Conservation (phyloP, 208 protist species). For the Trypanosoma vivax region DNA sequence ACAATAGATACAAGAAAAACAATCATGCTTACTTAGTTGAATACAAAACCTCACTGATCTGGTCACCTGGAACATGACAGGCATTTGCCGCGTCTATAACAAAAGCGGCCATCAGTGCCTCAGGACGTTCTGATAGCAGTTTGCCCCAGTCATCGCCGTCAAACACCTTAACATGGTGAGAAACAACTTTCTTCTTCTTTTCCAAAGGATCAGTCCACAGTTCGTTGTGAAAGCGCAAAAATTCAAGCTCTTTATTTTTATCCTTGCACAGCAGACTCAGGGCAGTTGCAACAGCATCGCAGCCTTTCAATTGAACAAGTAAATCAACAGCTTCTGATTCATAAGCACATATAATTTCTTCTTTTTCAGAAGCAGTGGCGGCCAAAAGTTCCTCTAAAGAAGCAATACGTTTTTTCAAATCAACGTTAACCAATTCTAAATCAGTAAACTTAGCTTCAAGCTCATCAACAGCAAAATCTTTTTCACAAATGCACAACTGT, state of each 20-base stretch:
- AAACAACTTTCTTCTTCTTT: conserved; percentile 36
- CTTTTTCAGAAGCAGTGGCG: conserved; percentile 2
- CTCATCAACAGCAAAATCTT: conserved; percentile 8
- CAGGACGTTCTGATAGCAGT: conserved; percentile 37
- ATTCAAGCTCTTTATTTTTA: conserved; percentile 32
- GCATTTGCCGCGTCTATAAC: conserved; percentile 60
- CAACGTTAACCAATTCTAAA: background rate
- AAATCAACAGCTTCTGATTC: conserved; percentile 19
- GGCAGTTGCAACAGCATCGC: conserved; percentile 9
- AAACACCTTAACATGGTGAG: conserved; percentile 48
- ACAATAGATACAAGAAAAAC: conserved; percentile 11
- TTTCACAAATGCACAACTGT: conserved; percentile 17
- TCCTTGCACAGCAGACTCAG: conserved; percentile 9
- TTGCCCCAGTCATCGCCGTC: conserved; percentile 46
- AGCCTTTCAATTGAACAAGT: conserved; percentile 16
- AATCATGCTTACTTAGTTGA: conserved; percentile 10
- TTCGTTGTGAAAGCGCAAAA: conserved; percentile 27
- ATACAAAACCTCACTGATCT: conserved; percentile 37
- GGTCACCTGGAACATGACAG: conserved; percentile 54
- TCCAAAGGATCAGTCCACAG: conserved; percentile 23
- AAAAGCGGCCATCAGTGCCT: conserved; percentile 51
- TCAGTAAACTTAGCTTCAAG: background rate
- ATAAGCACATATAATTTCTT: background rate
- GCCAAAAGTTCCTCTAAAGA: background rate
- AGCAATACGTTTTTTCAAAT: background rate